phyloP scores from a whole-genome alignment of 1,139 yeast species.

The Lodderomyces pseudojiufengensis region DNA sequence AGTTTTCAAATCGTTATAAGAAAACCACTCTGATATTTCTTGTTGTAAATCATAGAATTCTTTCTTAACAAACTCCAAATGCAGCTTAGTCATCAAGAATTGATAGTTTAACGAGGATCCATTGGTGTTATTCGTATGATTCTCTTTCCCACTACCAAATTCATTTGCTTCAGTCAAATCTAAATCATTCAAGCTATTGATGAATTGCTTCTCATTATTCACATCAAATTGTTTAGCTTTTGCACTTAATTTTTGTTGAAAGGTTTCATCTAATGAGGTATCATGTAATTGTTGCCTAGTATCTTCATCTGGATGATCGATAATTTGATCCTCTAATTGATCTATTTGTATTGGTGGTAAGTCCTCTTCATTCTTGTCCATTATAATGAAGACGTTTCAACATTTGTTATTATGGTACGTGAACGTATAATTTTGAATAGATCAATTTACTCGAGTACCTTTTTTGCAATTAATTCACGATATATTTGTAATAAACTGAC shows the following conservation, averaged over 20 bases:
- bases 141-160: constrained; percentile 8
- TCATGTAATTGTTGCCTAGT: constrained; percentile 28
- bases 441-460: too few species aligned
- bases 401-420: not conserved
- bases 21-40: constrained; percentile 67
- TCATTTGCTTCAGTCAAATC: constrained; percentile 6
- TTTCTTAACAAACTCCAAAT: constrained; percentile 43
- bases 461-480: too few species aligned
- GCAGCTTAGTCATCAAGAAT: constrained; percentile 33
- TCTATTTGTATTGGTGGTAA: constrained; percentile 23
- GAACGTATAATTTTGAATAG: too few species aligned
- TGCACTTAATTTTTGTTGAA: constrained; percentile 43
- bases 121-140: constrained; percentile 1
- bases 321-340: constrained; percentile 43
- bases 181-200: too few species aligned
- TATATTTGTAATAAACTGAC: too few species aligned
- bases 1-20: constrained; percentile 42
- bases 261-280: constrained; percentile 40
- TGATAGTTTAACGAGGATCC: constrained; percentile 16
- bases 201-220: constrained; percentile 7
- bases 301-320: constrained; percentile 44
- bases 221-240: constrained; percentile 38
- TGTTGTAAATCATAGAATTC: constrained; percentile 39
- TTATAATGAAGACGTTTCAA: constrained; percentile 1
- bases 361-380: constrained; percentile 1